Conservation (phyloP, 768 basidiomycete genomes). For the Clavulina sp. region DNA sequence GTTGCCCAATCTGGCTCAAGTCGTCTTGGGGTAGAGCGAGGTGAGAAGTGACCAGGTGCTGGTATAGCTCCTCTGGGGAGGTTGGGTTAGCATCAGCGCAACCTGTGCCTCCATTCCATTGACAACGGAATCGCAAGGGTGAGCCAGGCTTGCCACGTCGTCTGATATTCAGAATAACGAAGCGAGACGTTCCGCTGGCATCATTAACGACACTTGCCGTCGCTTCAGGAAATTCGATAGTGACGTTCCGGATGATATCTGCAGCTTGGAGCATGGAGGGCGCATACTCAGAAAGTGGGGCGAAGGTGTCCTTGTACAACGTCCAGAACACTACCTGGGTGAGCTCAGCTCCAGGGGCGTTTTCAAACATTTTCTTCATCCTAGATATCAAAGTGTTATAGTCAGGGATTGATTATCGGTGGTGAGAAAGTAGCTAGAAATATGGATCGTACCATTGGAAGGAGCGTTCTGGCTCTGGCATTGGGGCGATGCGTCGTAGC, state of each 20-base stretch:
- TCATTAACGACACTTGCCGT: constrained; percentile 73
- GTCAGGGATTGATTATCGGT: background rate
- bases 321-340: constrained; percentile 96
- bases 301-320: constrained; percentile 73
- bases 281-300: constrained; percentile 35
- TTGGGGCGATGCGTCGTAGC: constrained; percentile 35
- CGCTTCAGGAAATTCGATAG: constrained; percentile 65
- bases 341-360: constrained; percentile 58
- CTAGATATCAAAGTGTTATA: constrained; percentile 23
- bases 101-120: constrained; percentile 54
- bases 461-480: constrained; percentile 61
- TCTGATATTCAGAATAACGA: constrained; percentile 77
- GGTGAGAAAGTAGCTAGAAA: too few relatives aligned
- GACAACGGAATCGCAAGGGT: constrained; percentile 51
- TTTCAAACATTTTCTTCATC: constrained; percentile 83
- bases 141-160: constrained; percentile 36
- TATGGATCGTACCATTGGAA: constrained; percentile 50
- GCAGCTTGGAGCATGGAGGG: constrained; percentile 48
- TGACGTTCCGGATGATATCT: constrained; percentile 90
- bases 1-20: constrained; percentile 21
- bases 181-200: constrained; percentile 43
- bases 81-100: constrained; percentile 26
- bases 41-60: constrained; percentile 39
- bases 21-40: too few relatives aligned
- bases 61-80: constrained; percentile 48